phyloP scores from a whole-genome alignment of 495 filamentous ascomycete species.

The Margaritispora aquatica region DNA sequence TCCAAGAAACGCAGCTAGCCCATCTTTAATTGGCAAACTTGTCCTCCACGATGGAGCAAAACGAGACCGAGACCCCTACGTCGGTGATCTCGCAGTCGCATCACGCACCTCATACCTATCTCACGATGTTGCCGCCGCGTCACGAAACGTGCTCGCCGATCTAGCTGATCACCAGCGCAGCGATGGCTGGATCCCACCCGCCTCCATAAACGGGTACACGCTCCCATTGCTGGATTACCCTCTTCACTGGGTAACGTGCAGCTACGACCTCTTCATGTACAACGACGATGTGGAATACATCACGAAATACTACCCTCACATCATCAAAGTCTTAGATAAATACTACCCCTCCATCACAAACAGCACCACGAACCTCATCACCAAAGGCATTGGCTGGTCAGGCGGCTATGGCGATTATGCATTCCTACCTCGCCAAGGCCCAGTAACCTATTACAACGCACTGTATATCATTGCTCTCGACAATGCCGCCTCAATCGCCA shows the following conservation, averaged over 20 bases:
- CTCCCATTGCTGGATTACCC: slow-evolving; percentile 42
- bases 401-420: slow-evolving; percentile 41
- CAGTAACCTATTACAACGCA: slow-evolving; percentile 42
- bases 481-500: slow-evolving; percentile 34
- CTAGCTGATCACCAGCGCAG: slow-evolving; percentile 37
- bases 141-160: slow-evolving; percentile 37
- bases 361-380: slow-evolving; percentile 28
- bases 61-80: slow-evolving; percentile 42
- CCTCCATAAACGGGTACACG: slow-evolving; percentile 39
- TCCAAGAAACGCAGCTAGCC: slow-evolving; percentile 27
- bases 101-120: slow-evolving; percentile 37
- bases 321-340: slow-evolving; percentile 34
- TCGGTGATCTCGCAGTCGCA: slow-evolving; percentile 40
- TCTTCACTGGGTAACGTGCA: slow-evolving; percentile 39
- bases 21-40: slow-evolving; percentile 33
- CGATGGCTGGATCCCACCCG: slow-evolving; percentile 47
- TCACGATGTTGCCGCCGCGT: slow-evolving; percentile 31
- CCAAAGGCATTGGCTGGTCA: slow-evolving; percentile 25
- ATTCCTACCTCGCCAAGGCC: slow-evolving; percentile 38
- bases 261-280: slow-evolving; percentile 38
- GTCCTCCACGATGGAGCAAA: slow-evolving; percentile 43
- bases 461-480: slow-evolving; percentile 39
- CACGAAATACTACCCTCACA: slow-evolving; percentile 27
- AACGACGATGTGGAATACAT: slow-evolving; percentile 32
- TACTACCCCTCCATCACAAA: slow-evolving; percentile 33